Evolutionary conservation across 805 yeast genomes (phyloP), one percentile per base, ranked within the genome.

Genomic region (Kuraishia cidri): DNA sequence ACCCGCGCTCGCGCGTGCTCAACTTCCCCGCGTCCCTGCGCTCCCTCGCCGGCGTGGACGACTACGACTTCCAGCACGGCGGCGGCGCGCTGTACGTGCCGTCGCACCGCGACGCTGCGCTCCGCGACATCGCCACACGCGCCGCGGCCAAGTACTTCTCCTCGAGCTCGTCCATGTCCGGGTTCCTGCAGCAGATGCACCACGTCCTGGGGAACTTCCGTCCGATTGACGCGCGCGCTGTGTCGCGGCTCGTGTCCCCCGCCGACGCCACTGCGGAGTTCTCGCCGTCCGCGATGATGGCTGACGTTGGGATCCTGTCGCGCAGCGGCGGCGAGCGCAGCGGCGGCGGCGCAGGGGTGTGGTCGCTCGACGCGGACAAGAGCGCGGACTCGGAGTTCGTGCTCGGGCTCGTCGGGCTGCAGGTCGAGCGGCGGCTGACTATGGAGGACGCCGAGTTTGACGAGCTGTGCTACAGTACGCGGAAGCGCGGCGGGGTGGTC

Each of bases 151-250:
- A 44, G 43, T 90, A 66, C 48, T 72, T 70, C 37, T 82, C 94
- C 2, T 86, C 96, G 1, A 87, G 97, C 0, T 82, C 94, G 13
- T 82, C 95, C 1, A 70, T 90, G 83, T 88, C 97, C 0, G 66
- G 78, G 1, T 56, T 78, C 1, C 63, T 90, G 29, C 64, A 77
- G 3, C 94, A 87, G 31, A 60, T 90, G 37, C 96, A 92, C 55
- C 66, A 64, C 37, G 57, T 84, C 7, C 48, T 92, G 25, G 75
- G 85, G 6, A 75, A 79, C 44, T 64, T 61, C 37, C 61, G 83
- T 33, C 72, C 69, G 2, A 72, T 65, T n/a, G 69, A 62, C 48
- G 61, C 68, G 10, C 52, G 50, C 32, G 57, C 50, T 22, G 60
- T 66, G 14, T 18, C 9, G 7, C 7, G 23, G 23, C 7, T 7